Conservation (phyloP, 1,139 yeast genomes). For the Sugiyamaella xylanicola region DNA sequence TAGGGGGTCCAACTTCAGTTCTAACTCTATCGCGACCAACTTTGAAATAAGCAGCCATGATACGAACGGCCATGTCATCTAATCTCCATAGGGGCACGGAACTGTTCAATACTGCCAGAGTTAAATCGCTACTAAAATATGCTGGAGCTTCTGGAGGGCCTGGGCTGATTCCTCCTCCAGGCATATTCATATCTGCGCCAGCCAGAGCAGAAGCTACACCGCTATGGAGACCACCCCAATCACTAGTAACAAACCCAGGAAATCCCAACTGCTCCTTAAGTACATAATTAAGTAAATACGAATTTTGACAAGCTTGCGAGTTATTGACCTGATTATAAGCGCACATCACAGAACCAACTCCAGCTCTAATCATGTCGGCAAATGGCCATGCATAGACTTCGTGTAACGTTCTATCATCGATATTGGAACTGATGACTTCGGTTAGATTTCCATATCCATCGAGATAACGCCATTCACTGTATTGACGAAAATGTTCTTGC, state of each 20-base stretch:
- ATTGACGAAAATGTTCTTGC: constrained; percentile 66
- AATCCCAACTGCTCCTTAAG: constrained; percentile 65
- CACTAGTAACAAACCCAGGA: constrained; percentile 66
- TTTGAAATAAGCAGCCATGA: constrained; percentile 58
- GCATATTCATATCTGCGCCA: constrained; percentile 70
- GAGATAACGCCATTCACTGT: constrained; percentile 53
- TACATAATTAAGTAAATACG: constrained; percentile 55
- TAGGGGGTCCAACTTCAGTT: constrained; percentile 49
- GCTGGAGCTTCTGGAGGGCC: constrained; percentile 63
- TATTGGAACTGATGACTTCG: constrained; percentile 45
- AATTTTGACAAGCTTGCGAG: constrained; percentile 62
- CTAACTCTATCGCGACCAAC: constrained; percentile 35
- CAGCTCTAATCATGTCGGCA: constrained; percentile 62
- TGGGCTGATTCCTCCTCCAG: constrained; percentile 55
- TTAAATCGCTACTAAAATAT: constrained; percentile 60
- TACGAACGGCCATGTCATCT: constrained; percentile 64
- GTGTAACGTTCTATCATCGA: constrained; percentile 65
- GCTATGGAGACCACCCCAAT: constrained; percentile 61
- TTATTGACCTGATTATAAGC: constrained; percentile 62
- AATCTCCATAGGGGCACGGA: constrained; percentile 58
- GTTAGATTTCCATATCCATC: constrained; percentile 25
- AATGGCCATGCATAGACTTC: constrained; percentile 69
- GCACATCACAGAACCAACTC: constrained; percentile 65
- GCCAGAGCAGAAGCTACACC: constrained; percentile 60
- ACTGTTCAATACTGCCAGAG: constrained; percentile 57